Base-by-base conservation (phyloP, 2,329 filamentous ascomycete species). In the Pyrenochaeta sp. region DNA sequence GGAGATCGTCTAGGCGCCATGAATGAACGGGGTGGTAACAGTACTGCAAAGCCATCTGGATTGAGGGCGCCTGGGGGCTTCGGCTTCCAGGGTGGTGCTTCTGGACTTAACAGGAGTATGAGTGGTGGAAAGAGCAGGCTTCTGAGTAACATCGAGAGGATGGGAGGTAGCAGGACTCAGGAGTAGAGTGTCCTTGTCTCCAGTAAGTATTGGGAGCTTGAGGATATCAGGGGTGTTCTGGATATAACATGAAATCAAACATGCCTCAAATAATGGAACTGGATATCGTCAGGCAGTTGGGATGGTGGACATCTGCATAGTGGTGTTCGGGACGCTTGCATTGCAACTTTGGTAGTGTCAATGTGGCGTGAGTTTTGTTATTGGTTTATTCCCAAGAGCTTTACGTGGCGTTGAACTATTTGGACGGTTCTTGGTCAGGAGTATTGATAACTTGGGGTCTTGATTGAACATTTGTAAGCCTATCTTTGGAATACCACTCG, bases 81-180 rank as follows among this genome's bases (percentile, higher is more conserved):
- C 33, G 68, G 71, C 6, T 71, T 65, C 45, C 61, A 64, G 9
- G 72, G 73, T 10, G 65, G 64, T 37, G 63, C 60, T 4, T 48
- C 64, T 2, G 71, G 67, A n/a, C 31, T 74, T 27, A 70, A 56
- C 20, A 63, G 72, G 36, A 75, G 71, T 42, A 68, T 68, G 30
- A 78, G 69, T 27, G 71, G 67, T 7, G 54, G 54, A 1, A 83
- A 90, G 66, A 91, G 89, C 69, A 87, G 89, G 51, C 89, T 95
- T 68, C 88, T 96, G 88, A 90, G 84, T 65, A 92, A 90, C 15
- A 95, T 96, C 73, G 91, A 96, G 81, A 87, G 88, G 77, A 96
- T 96, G 92, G 91, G 91, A 9, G 87, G 82, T 1, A 59, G 60
- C 11, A 63, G 55, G 36, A 46, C 52, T 12, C 63, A 66, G 54